Evolutionary conservation across 495 filamentous ascomycete species (phyloP).

Genomic region (Neurospora pannonica): DNA sequence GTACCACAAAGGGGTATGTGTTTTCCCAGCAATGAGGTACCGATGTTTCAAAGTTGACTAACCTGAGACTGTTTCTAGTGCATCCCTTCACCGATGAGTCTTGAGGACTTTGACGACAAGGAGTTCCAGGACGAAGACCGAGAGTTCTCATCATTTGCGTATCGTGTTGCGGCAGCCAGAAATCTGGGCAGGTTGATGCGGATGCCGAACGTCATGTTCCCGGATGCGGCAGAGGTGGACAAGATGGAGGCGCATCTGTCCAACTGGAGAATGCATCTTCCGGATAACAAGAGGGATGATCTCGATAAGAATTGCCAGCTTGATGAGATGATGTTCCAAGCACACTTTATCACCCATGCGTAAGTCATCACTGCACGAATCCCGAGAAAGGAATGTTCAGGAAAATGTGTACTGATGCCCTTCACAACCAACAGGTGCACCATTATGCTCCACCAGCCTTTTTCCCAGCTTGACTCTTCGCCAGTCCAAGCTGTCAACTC

Average conservation of each 20-base stretch:
- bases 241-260: constrained; percentile 66
- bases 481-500: constrained; percentile 45
- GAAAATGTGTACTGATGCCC: background rate
- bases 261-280: constrained; percentile 77
- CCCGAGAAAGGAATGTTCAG: background rate
- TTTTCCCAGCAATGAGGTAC: background rate
- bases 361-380: constrained; percentile 20
- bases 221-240: constrained; percentile 35
- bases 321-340: constrained; percentile 90
- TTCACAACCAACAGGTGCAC: constrained; percentile 26
- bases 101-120: constrained; percentile 64
- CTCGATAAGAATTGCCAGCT: constrained; percentile 57
- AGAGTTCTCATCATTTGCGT: constrained; percentile 71
- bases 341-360: constrained; percentile 71
- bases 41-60: background rate
- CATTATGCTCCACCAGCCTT: constrained; percentile 69
- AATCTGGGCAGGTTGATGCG: constrained; percentile 69
- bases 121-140: constrained; percentile 51
- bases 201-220: constrained; percentile 34
- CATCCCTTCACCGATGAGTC: constrained; percentile 50
- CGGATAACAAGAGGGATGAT: constrained; percentile 62
- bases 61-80: constrained; percentile 30
- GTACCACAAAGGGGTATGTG: constrained; percentile 53
- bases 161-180: constrained; percentile 63
- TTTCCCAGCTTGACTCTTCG: constrained; percentile 49